Evolutionary conservation across 2,329 filamentous ascomycete genomes (phyloP).

Genomic region (Monosporascus sp.): DNA sequence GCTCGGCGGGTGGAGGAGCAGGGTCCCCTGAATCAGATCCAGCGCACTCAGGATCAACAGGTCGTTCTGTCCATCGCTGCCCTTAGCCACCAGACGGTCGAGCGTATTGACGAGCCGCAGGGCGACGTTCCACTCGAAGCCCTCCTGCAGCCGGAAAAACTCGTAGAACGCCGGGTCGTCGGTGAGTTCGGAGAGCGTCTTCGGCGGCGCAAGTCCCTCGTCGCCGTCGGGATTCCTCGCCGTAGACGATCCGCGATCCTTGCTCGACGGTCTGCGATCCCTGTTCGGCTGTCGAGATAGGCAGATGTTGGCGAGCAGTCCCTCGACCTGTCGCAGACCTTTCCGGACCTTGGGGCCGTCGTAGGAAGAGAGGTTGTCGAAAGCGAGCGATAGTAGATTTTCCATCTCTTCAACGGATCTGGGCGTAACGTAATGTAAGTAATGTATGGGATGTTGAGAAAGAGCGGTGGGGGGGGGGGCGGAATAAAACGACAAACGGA

Average conservation of each 20-base stretch:
- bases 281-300: conserved; percentile 47
- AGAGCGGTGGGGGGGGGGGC: too few relatives aligned
- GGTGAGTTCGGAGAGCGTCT: conserved; percentile 63
- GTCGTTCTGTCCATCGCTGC: conserved; percentile 77
- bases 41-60: conserved; percentile 82
- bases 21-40: conserved; percentile 80
- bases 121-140: conserved; percentile 96
- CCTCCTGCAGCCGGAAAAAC: conserved; percentile 94
- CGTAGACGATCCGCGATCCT: conserved; percentile 24
- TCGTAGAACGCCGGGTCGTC: conserved; percentile 87
- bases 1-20: conserved; percentile 86
- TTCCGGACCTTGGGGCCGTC: conserved; percentile 88
- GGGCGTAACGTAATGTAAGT: too few relatives aligned
- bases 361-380: conserved; percentile 93
- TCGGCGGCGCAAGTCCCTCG: conserved; percentile 42
- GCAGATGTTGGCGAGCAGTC: conserved; percentile 89
- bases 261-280: conserved; percentile 2
- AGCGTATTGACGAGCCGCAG: conserved; percentile 80
- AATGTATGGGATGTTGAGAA: too few relatives aligned
- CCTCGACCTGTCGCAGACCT: conserved; percentile 89
- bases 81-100: conserved; percentile 78
- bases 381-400: conserved; percentile 82
- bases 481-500: too few relatives aligned
- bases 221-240: conserved; percentile 17
- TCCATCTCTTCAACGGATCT: conserved; percentile 58